Evolutionary conservation across 176 grass and related monocot genomes (phyloP), one percentile per base, ranked within the genome.

Genomic region (Rhipidocladum racemiflorum): DNA sequence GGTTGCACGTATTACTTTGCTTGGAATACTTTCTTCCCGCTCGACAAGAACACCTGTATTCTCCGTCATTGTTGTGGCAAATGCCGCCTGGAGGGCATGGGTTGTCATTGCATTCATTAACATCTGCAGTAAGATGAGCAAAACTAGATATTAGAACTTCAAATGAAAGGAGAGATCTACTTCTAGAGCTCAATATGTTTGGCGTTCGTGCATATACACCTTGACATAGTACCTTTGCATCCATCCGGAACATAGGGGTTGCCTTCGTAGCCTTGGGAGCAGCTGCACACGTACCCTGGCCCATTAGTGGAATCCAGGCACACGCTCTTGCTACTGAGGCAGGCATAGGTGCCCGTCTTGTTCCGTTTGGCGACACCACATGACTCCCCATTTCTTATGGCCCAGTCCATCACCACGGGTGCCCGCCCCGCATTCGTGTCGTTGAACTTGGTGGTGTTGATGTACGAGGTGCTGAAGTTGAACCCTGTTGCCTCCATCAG

Each of bases 181-280:
- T 18, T 48, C 15, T 7, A 49, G 7, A 9, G 43, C 2, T 14
- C 14, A 59, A 30, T 49, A 20, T 49, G 44, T 50, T 72, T 4
- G 9, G 5, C 1, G 5, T 30, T 0, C 36, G 35, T 42, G 16
- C 0, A 23, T 29, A 45, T 4, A 16, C 21, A 39, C 3, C 25
- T 68, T 39, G 17, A 11, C 40, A 42, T 10, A 3, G 17, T 70
- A 85, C 75, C 68, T 44, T 66, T 13, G 61, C 85, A 87, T 67
- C 85, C 85, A 29, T 16, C 43, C 0, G 5, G 72, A 53, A 87
- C 32, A 5, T 87, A 87, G 0, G 79, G 65, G 44, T 83, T 87
- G 44, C 85, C 85, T 27, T 77, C 2, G 5, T 83, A 87, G 0
- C 79, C 79, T 5, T 10, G 8, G 13, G 85, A 64, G 79, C 85